Evolutionary conservation across 2,329 filamentous ascomycete genomes (phyloP).

Genomic region (Coleophoma cylindrospora): DNA sequence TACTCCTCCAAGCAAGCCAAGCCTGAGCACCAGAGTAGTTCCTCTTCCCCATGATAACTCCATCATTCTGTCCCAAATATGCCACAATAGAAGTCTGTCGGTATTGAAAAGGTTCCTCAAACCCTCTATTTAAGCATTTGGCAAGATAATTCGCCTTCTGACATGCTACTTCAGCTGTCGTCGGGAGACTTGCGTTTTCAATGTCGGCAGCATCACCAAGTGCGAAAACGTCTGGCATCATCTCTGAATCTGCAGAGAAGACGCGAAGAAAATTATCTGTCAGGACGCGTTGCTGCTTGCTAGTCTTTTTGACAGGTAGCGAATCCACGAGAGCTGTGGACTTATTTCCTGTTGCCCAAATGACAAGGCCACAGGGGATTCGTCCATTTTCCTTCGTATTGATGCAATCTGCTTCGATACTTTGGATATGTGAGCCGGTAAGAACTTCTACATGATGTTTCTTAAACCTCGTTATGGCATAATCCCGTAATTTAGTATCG

Average conservation of each 20-base stretch:
- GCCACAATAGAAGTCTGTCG: slow-evolving; percentile 12
- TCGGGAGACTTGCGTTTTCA: slow-evolving; percentile 9
- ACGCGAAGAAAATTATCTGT: slow-evolving; percentile 12
- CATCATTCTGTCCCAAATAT: slow-evolving; percentile 14
- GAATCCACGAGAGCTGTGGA: slow-evolving; percentile 15
- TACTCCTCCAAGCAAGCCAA: slow-evolving; percentile 18
- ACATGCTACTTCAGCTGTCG: slow-evolving; percentile 13
- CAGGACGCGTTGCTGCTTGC: slow-evolving; percentile 9
- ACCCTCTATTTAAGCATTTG: slow-evolving; percentile 3
- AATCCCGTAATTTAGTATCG: slow-evolving; percentile 33
- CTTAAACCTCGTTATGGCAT: slow-evolving; percentile 31
- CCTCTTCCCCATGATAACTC: slow-evolving; percentile 11
- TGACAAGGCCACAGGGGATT: slow-evolving; percentile 6
- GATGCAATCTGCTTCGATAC: slow-evolving; percentile 8
- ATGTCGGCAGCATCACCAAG: slow-evolving; percentile 25
- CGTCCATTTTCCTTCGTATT: slow-evolving; percentile 10
- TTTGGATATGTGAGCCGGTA: slow-evolving; percentile 21
- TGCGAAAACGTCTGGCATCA: slow-evolving; percentile 23
- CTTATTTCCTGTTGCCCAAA: slow-evolving; percentile 17
- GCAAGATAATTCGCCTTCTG: slow-evolving; percentile 13
- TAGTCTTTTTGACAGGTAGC: slow-evolving; percentile 18
- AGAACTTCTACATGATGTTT: slow-evolving; percentile 31
- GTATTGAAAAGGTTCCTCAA: slow-evolving; percentile 9
- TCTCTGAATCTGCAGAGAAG: slow-evolving; percentile 6
- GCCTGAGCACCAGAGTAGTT: slow-evolving; percentile 13